phyloP scores from a whole-genome alignment of 305 asterid species.

The Stenogyne calaminthoides region DNA sequence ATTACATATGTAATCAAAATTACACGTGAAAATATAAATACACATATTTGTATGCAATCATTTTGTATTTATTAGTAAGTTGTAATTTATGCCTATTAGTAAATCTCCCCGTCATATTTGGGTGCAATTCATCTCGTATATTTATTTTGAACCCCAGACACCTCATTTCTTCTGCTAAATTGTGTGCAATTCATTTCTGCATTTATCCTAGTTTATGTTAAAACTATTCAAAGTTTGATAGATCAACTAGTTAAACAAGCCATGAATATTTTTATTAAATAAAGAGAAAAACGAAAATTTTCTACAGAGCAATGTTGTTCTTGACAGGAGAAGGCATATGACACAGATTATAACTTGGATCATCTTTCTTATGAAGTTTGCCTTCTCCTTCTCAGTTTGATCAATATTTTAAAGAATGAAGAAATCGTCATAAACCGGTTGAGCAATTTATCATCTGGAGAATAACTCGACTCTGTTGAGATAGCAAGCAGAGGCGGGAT shows the following conservation, averaged over 20 bases:
- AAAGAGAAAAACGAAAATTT: not conserved
- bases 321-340: not conserved
- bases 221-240: not conserved
- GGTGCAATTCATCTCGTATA: not conserved
- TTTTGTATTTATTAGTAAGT: too few relatives aligned
- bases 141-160: not conserved
- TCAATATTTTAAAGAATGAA: conserved; percentile 26
- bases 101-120: too few relatives aligned
- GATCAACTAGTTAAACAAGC: not conserved
- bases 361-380: not conserved
- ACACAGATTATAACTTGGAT: not conserved
- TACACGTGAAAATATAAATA: too few relatives aligned
- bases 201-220: too few relatives aligned
- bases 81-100: too few relatives aligned
- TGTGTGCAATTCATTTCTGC: too few relatives aligned
- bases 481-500: conserved; percentile 74
- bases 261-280: not conserved
- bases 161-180: not conserved
- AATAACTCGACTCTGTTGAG: conserved; percentile 62
- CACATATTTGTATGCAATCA: too few relatives aligned
- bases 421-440: not conserved
- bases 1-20: too few relatives aligned
- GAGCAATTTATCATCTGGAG: conserved; percentile 41
- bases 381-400: not conserved
- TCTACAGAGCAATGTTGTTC: not conserved